A percentile compares a stretch with the other conserved stretches of the same genome.
Conservation (phyloP, 495 filamentous ascomycete species). For the Lichenothelia convexa region DNA sequence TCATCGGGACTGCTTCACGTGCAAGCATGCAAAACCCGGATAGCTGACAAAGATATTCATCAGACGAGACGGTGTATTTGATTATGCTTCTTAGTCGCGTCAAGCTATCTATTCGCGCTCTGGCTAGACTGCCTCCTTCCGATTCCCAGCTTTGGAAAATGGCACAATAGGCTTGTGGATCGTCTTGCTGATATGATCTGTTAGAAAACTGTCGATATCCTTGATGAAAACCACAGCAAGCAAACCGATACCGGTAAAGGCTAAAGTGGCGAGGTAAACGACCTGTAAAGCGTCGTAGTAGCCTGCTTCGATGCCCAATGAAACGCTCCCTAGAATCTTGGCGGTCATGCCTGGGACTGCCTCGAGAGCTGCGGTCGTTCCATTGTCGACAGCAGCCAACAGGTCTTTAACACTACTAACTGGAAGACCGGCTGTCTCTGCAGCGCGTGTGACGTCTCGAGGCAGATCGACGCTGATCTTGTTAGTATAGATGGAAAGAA, state of each 20-base stretch:
- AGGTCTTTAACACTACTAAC: neutral
- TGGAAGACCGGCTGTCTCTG: neutral
- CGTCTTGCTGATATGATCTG: slow-evolving; percentile 1
- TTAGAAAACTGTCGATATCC: slow-evolving; percentile 1
- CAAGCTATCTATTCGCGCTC: no score
- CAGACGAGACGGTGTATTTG: no score
- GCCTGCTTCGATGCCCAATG: neutral
- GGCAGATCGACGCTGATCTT: neutral
- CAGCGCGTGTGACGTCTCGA: neutral
- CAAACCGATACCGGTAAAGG: neutral
- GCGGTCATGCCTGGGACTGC: neutral
- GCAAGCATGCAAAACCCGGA: no score
- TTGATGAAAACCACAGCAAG: neutral
- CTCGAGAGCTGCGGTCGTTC: neutral
- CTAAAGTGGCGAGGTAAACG: slow-evolving; percentile 1
- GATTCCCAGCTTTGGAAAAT: no score
- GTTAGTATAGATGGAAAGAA: neutral
- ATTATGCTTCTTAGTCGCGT: no score
- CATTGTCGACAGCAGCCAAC: neutral
- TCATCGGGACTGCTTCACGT: no score
- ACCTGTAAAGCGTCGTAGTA: neutral
- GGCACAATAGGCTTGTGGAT: neutral
- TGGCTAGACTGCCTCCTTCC: no score
- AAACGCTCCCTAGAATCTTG: neutral
- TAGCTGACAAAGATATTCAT: no score